A percentile compares a stretch with the other conserved stretches of the same genome.
Conservation (phyloP, 176 grass and related monocot species). For the Oryza nivara region DNA sequence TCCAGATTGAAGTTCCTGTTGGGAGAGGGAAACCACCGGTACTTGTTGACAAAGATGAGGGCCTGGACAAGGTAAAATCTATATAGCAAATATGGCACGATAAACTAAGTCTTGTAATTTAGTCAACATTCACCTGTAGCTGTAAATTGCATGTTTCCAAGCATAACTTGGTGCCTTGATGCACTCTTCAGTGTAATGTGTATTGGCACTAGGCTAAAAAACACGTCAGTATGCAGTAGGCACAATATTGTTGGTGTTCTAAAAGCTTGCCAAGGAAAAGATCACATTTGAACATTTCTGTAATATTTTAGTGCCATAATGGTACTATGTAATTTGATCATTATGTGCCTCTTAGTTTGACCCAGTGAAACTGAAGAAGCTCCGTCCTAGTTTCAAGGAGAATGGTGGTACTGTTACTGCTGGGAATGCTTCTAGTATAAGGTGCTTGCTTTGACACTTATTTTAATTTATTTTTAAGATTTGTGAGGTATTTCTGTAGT, state of each 20-base stretch:
- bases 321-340: neutral
- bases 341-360: conserved; percentile 68
- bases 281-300: neutral
- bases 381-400: conserved; percentile 95
- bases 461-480: neutral
- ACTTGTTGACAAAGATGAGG: conserved; percentile 83
- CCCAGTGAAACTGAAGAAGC: conserved; percentile 82
- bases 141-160: neutral
- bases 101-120: neutral
- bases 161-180: neutral
- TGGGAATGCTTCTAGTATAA: conserved; percentile 92
- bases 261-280: neutral
- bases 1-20: conserved; percentile 85
- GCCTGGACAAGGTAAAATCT: conserved; percentile 74
- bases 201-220: neutral
- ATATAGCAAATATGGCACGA: neutral
- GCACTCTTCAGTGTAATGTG: neutral
- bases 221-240: neutral
- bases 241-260: neutral
- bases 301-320: neutral
- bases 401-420: conserved; percentile 83
- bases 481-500: neutral
- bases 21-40: conserved; percentile 78
- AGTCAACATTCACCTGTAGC: neutral
- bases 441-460: conserved; percentile 43